Evolutionary conservation across 1,139 yeast genomes (phyloP).

Genomic region (Yamadazyma diddensiae): DNA sequence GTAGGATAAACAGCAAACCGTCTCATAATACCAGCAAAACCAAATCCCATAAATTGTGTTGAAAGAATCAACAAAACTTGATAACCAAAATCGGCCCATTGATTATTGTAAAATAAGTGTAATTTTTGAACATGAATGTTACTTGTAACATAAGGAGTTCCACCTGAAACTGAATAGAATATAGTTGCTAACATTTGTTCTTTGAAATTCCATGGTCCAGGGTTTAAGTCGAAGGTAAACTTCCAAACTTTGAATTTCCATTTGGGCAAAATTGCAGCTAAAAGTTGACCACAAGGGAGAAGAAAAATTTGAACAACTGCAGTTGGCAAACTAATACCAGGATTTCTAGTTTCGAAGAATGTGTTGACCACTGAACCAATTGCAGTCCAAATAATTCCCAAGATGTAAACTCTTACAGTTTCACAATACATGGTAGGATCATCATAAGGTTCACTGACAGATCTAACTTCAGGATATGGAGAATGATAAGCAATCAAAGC

Average conservation of each 20-base stretch:
- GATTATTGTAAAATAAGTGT: constrained; percentile 32
- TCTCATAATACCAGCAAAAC: constrained; percentile 61
- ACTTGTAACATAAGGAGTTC: constrained; percentile 40
- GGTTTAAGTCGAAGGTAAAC: constrained; percentile 42
- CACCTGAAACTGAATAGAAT: constrained; percentile 43
- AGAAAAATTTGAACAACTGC: constrained; percentile 55
- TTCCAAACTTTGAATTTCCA: constrained; percentile 40
- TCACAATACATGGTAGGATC: constrained; percentile 50
- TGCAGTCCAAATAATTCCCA: constrained; percentile 53
- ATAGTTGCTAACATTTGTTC: constrained; percentile 53
- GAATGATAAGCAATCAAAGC: constrained; percentile 50
- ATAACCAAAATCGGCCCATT: constrained; percentile 49
- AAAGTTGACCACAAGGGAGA: constrained; percentile 52
- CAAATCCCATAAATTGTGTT: constrained; percentile 60
- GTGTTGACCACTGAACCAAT: constrained; percentile 58
- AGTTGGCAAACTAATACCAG: constrained; percentile 43
- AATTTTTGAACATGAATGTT: constrained; percentile 46
- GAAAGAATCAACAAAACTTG: constrained; percentile 49
- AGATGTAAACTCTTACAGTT: constrained; percentile 50
- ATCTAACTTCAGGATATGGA: constrained; percentile 64
- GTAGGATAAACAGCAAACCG: constrained; percentile 56
- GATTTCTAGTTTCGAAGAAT: constrained; percentile 57
- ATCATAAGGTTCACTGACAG: constrained; percentile 53
- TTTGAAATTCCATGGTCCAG: constrained; percentile 62
- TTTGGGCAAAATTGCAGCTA: constrained; percentile 43